Base-by-base conservation (phyloP, 768 basidiomycete genomes). In the Tulasnella sp. region DNA sequence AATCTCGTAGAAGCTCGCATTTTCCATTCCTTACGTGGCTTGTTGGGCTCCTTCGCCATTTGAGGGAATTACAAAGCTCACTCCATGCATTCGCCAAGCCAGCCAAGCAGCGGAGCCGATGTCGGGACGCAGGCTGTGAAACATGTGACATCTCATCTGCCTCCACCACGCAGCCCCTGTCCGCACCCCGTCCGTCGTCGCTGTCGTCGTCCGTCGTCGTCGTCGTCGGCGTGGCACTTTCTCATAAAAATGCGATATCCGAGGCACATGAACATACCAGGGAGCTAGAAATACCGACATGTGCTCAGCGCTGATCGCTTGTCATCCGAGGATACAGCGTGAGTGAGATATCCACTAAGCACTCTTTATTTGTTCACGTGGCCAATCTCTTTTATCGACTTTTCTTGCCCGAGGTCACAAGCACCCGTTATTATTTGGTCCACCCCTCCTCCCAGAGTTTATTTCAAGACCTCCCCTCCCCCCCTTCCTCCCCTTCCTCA, bases 301-400 rank as follows among this genome's bases (percentile, higher is more conserved):
- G 61, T 26, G 26, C 26, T 57, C 2, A 51, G n/a, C 18, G 7
- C 2, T 51, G 61, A 67, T 67, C 61, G 26, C 16, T 67, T 35
- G 61, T 35, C 61, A 20, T 67, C 61, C 61, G 61, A 67, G 61
- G 61, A 67, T 26, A 29, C 61, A 6, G 61, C 61, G 61, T 67
- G 61, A 67, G 29, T 67, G 61, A 67, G 61, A 32, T 67, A 35
- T 67, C 32, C 61, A 67, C 29, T 67, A 67, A 67, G 61, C 61
- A 67, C 61, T 67, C 61, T 67, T 35, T 67, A 5, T 67, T 67
- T 67, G 61, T 67, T 67, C 32, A 67, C 61, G 61, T 67, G 61
- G 61, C 44, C 61, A 67, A 35, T 35, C 9, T 32, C 5, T n/a
- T 51, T 23, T 57, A 57, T 57, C 23, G 20, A 9, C 9, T 15